A percentile compares a stretch with the other conserved stretches of the same genome.
These are phyloP conservation scores for Xylaria venustula DNA, from an alignment of 495 filamentous ascomycete species.

Conservation along the genomic window DNA sequence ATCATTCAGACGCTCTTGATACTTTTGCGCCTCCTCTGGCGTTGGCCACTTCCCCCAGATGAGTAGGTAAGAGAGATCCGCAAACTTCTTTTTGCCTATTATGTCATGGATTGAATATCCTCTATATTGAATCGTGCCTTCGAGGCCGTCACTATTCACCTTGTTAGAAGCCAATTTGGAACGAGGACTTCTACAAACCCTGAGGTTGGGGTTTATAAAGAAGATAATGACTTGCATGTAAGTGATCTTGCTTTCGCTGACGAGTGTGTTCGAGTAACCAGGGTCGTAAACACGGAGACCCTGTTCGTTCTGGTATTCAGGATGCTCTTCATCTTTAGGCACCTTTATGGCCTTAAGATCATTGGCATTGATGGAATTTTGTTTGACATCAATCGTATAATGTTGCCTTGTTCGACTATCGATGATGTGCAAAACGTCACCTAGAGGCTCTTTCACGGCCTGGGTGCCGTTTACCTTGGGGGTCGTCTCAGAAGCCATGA, in stretches of 20 bases:
- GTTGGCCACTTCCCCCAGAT: slow-evolving; percentile 46
- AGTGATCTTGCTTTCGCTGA: slow-evolving; percentile 44
- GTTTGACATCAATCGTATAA: slow-evolving; percentile 8
- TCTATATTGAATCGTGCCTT: slow-evolving; percentile 36
- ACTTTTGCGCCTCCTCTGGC: slow-evolving; percentile 32
- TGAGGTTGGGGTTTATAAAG: neutral
- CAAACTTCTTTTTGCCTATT: slow-evolving; percentile 35
- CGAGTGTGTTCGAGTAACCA: slow-evolving; percentile 50
- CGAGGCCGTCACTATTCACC: slow-evolving; percentile 25
- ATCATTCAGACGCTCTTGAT: slow-evolving; percentile 34
- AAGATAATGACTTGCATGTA: slow-evolving; percentile 32
- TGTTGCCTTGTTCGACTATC: slow-evolving; percentile 8
- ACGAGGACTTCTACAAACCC: neutral
- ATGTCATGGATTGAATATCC: slow-evolving; percentile 45
- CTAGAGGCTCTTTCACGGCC: neutral
- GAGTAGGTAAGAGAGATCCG: slow-evolving; percentile 46
- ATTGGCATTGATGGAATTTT: slow-evolving; percentile 46
- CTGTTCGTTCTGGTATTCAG: slow-evolving; percentile 4
- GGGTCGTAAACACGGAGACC: slow-evolving; percentile 51
- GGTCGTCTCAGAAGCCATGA: slow-evolving; percentile 1
- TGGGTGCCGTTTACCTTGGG: slow-evolving; percentile 2
- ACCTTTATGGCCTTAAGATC: slow-evolving; percentile 46
- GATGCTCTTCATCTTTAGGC: slow-evolving; percentile 7
- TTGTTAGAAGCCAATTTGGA: neutral
- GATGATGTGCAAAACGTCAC: slow-evolving; percentile 6